Conservation (phyloP, 805 yeast species). For the Saturnispora serradocipensis region DNA sequence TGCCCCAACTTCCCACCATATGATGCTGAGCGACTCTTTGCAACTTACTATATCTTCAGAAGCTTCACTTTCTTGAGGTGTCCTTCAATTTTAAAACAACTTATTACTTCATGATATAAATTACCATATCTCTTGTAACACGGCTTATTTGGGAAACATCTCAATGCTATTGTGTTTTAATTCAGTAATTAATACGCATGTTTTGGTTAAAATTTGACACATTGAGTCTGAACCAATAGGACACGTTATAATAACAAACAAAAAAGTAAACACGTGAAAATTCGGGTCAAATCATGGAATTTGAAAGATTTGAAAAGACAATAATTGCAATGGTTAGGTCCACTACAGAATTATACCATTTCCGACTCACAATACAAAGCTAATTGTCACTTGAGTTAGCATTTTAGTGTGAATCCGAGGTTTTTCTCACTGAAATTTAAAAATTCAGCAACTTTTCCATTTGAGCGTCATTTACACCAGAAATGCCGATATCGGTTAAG, state of each 20-base stretch:
- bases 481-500: constrained; percentile 3
- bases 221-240: background rate
- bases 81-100: background rate
- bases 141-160: background rate
- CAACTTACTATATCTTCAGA: too few species aligned
- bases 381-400: background rate
- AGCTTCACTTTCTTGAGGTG: too few species aligned
- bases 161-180: background rate
- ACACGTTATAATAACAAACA: background rate
- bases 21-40: too few species aligned
- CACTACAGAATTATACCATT: background rate
- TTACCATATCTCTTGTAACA: background rate
- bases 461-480: background rate
- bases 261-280: background rate
- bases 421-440: background rate
- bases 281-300: background rate
- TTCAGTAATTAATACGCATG: background rate
- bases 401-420: background rate
- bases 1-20: too few species aligned
- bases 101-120: background rate
- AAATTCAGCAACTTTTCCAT: background rate
- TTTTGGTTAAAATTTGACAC: background rate
- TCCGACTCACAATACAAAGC: background rate
- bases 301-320: background rate
- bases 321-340: background rate